Percentiles rank a stretch among this genome's conserved stretches.
These are phyloP conservation scores for Pseudogymnoascus sp. DNA, from an alignment of 2,329 filamentous ascomycete genomes.

Conservation along the genomic window DNA sequence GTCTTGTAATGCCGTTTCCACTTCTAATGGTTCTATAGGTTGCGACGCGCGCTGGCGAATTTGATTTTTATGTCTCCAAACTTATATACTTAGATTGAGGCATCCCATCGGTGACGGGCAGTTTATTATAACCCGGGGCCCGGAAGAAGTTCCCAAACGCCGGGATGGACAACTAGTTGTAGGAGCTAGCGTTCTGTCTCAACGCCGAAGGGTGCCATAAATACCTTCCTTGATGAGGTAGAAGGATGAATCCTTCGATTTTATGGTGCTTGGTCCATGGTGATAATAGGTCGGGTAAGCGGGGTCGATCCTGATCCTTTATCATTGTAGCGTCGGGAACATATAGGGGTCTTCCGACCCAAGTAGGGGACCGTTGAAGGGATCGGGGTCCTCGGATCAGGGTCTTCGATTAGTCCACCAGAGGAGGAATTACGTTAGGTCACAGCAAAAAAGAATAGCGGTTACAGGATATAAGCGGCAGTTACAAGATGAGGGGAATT, in stretches of 20 bases:
- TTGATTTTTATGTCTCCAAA: background rate
- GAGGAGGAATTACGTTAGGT: background rate
- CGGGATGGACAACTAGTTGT: background rate
- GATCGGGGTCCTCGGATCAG: background rate
- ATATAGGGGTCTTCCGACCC: too few relatives aligned
- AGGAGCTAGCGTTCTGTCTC: background rate
- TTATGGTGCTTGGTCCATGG: background rate
- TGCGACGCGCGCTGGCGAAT: background rate
- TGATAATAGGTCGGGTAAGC: background rate
- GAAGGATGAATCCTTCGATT: background rate
- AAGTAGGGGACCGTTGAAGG: background rate
- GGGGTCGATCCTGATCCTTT: background rate
- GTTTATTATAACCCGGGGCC: background rate
- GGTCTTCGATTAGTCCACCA: background rate
- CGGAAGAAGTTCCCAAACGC: background rate
- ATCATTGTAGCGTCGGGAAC: background rate
- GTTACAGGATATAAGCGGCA: too few relatives aligned
- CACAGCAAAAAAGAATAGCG: background rate
- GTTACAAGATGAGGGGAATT: too few relatives aligned
- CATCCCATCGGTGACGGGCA: background rate
- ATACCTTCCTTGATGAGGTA: background rate
- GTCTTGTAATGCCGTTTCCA: background rate
- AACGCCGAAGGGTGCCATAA: background rate
- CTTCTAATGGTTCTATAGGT: background rate
- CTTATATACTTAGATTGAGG: background rate